Percentiles rank a stretch among this genome's conserved stretches.
phyloP scores from a whole-genome alignment of 2,329 filamentous ascomycete species.

The Hirsutella thompsonii region DNA sequence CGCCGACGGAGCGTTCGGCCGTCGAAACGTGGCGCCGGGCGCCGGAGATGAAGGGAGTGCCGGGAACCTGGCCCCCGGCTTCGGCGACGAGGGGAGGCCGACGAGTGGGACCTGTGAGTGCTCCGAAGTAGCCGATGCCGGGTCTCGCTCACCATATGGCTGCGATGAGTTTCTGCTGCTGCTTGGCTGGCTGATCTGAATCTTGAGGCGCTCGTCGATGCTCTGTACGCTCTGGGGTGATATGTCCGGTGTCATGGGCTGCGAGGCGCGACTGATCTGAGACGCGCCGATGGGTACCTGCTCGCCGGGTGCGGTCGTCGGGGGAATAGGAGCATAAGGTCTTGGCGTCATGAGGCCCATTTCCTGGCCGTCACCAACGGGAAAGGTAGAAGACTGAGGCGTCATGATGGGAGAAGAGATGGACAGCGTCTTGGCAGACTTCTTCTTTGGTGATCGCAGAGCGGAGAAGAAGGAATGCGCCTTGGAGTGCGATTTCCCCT shows the following conservation, averaged over 20 bases:
- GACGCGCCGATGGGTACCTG: constrained; percentile 23
- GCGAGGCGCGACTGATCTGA: constrained; percentile 11
- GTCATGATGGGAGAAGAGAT: constrained; percentile 57
- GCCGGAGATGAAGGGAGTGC: constrained; percentile 37
- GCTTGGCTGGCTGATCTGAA: constrained; percentile 17
- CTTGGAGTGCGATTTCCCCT: constrained; percentile 41
- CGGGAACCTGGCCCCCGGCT: constrained; percentile 17
- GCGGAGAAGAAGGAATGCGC: constrained; percentile 46
- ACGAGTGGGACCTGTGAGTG: constrained; percentile 37
- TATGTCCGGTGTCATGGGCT: constrained; percentile 16
- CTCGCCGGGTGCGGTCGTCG: constrained; percentile 40
- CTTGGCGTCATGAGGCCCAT: constrained; percentile 44
- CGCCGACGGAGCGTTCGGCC: constrained; percentile 36
- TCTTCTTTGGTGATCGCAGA: constrained; percentile 47
- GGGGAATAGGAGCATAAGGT: constrained; percentile 43
- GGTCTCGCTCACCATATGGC: constrained; percentile 29
- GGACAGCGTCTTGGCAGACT: constrained; percentile 35
- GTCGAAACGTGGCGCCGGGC: constrained; percentile 35
- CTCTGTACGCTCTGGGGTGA: constrained; percentile 29
- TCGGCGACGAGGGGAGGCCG: constrained; percentile 34
- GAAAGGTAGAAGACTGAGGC: constrained; percentile 46
- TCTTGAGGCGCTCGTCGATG: constrained; percentile 44
- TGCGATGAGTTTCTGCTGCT: constrained; percentile 25
- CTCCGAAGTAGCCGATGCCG: constrained; percentile 38
- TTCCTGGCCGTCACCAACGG: constrained; percentile 40